A percentile compares a stretch with the other conserved stretches of the same genome.
Evolutionary conservation across 495 filamentous ascomycete species (phyloP).

Genomic region (Talaromyces wortmannii): DNA sequence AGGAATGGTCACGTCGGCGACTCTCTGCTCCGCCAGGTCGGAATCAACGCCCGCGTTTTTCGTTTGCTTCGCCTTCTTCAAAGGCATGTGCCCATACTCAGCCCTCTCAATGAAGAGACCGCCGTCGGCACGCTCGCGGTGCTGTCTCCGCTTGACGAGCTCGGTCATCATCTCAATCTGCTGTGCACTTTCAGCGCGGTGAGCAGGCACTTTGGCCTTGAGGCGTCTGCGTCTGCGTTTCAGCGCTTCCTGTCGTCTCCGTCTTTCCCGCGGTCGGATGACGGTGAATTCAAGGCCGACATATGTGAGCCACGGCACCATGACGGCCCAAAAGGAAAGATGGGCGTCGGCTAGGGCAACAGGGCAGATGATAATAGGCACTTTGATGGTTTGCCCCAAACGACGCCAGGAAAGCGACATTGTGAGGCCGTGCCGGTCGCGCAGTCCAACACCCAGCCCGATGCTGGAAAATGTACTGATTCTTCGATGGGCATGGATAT

Average conservation of each 20-base stretch:
- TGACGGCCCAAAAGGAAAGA: slow-evolving; percentile 27
- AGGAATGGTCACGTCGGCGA: slow-evolving; percentile 41
- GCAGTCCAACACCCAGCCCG: slow-evolving; percentile 31
- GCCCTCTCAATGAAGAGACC: slow-evolving; percentile 35
- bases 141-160: slow-evolving; percentile 40
- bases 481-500: slow-evolving; percentile 27
- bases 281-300: slow-evolving; percentile 43
- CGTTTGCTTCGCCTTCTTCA: slow-evolving; percentile 9
- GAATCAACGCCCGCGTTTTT: slow-evolving; percentile 16
- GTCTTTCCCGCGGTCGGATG: slow-evolving; percentile 31
- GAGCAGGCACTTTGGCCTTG: slow-evolving; percentile 32
- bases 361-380: slow-evolving; percentile 34
- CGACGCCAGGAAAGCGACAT: slow-evolving; percentile 34
- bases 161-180: slow-evolving; percentile 45
- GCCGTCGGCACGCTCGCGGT: slow-evolving; percentile 24
- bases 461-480: slow-evolving; percentile 32
- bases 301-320: slow-evolving; percentile 43
- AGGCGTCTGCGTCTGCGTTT: slow-evolving; percentile 31
- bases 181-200: slow-evolving; percentile 41
- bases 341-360: slow-evolving; percentile 25
- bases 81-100: slow-evolving; percentile 33
- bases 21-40: slow-evolving; percentile 16
- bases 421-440: slow-evolving; percentile 21
- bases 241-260: slow-evolving; percentile 23
- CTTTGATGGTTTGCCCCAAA: slow-evolving; percentile 31